Percentiles rank a stretch among this genome's conserved stretches.
These are phyloP conservation scores for Pseudocercospora eumusae DNA, from an alignment of 2,329 filamentous ascomycete genomes.

Conservation along the genomic window DNA sequence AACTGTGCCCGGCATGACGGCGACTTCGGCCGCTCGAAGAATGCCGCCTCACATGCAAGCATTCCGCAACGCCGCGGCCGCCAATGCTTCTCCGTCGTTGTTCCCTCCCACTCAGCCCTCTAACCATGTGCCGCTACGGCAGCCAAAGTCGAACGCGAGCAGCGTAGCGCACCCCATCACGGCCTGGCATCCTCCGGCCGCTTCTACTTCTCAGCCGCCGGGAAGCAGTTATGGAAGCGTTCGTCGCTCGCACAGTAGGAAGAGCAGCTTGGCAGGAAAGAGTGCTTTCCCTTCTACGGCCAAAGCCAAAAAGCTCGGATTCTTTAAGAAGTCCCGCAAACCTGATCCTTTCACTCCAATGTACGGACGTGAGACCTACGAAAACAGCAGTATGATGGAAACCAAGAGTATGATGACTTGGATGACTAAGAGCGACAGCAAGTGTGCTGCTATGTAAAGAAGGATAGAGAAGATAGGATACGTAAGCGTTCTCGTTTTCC, in stretches of 20 bases:
- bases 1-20: conserved; percentile 12
- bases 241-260: conserved; percentile 15
- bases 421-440: conserved; percentile 26
- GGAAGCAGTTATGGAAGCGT: conserved; percentile 22
- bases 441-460: conserved; percentile 33
- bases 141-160: conserved; percentile 27
- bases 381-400: conserved; percentile 28
- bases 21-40: conserved; percentile 17
- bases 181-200: conserved; percentile 40
- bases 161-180: conserved; percentile 38
- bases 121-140: conserved; percentile 35
- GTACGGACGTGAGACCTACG: conserved; percentile 14
- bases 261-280: conserved; percentile 25
- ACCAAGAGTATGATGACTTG: conserved; percentile 33
- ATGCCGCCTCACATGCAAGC: conserved; percentile 39
- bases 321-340: conserved; percentile 30
- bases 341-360: conserved; percentile 18
- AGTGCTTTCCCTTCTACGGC: conserved; percentile 30
- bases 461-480: background rate
- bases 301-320: conserved; percentile 35
- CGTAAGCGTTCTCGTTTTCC: background rate
- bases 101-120: conserved; percentile 32
- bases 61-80: conserved; percentile 30
- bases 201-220: conserved; percentile 15
- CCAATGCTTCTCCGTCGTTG: conserved; percentile 32